Evolutionary conservation across 371 early-diverging fungal genomes (phyloP), one percentile per base, ranked within the genome.

Genomic region (Apophysomyces elegans): DNA sequence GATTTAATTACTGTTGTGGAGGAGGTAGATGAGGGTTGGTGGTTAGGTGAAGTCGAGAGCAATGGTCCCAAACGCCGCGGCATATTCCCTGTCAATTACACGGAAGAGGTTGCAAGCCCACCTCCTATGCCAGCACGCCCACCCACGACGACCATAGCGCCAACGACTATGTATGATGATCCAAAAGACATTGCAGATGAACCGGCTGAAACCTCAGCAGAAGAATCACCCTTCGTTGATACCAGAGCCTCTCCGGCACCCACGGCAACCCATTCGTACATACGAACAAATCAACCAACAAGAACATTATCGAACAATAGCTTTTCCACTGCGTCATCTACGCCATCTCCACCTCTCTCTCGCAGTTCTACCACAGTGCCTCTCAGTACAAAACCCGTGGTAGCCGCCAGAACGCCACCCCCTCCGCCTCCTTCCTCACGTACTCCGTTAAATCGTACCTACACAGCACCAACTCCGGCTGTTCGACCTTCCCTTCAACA

Each of bases 11-110:
- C 84, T 26, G 91, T 94, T 1, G 68, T 87, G 4, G 87, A 92
- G 58, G 89, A 89, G 61, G 84, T 93, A 7, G 92, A 93, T 66
- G 90, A 91, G 59, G 95, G 95, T 2, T 94, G 95, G 94, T 94
- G 95, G 95, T 66, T 87, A 16, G 95, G 95, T 32, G 89, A 89
- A 67, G 67, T 88, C 7, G 82, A 88, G 62, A 66, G 80, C 5
- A 63, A 69, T 45, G 79, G 85, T 12, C 64, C 68, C 18, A 63
- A 66, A 50, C 68, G 75, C 43, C 73, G 71, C 7, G 95, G 95
- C 18, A 86, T 95, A 71, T 94, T 95, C 73, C 95, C 95, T 21
- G 85, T 86, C 26, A 91, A 92, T 65, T 93, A 93, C 61, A 89
- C 88, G 2, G 90, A 90, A 57, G 68, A 65, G 4, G 32, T 68